Evolutionary conservation across 306 rosid genomes (phyloP).

Genomic region (Abrus precatorius): DNA sequence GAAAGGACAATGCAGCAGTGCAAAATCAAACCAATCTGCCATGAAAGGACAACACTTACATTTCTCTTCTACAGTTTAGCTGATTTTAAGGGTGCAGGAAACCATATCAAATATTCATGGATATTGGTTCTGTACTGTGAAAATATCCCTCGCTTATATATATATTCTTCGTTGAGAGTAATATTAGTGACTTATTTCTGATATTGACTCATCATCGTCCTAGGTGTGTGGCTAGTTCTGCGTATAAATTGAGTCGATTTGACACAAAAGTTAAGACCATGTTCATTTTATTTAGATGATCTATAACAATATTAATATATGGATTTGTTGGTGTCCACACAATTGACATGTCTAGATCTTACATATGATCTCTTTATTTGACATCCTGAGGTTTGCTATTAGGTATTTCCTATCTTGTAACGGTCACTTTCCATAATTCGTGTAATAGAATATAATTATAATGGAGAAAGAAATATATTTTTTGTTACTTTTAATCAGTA

Average conservation of each 20-base stretch:
- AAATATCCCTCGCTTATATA: background rate
- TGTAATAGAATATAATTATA: background rate
- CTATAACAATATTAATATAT: constrained; percentile 5
- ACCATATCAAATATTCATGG: constrained; percentile 36
- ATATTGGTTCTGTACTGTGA: constrained; percentile 1
- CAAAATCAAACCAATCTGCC: constrained; percentile 31
- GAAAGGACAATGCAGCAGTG: constrained; percentile 47
- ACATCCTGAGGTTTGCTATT: background rate
- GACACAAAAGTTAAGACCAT: constrained; percentile 19
- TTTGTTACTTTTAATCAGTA: too few relatives aligned
- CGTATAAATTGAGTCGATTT: constrained; percentile 23
- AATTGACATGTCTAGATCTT: constrained; percentile 15
- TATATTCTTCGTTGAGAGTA: background rate
- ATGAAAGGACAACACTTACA: constrained; percentile 47
- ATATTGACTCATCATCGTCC: constrained; percentile 23
- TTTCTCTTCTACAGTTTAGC: constrained; percentile 27
- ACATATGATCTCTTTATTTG: background rate
- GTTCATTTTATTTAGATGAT: constrained; percentile 20
- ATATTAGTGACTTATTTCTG: constrained; percentile 26
- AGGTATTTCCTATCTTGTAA: constrained; percentile 8
- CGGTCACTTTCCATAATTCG: constrained; percentile 21
- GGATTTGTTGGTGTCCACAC: constrained; percentile 25
- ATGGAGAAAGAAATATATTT: too few relatives aligned
- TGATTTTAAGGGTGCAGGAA: constrained; percentile 32
- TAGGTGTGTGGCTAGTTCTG: constrained; percentile 30